Conservation (phyloP, 2,329 filamentous ascomycete genomes). For the Epichloe gansuensis region DNA sequence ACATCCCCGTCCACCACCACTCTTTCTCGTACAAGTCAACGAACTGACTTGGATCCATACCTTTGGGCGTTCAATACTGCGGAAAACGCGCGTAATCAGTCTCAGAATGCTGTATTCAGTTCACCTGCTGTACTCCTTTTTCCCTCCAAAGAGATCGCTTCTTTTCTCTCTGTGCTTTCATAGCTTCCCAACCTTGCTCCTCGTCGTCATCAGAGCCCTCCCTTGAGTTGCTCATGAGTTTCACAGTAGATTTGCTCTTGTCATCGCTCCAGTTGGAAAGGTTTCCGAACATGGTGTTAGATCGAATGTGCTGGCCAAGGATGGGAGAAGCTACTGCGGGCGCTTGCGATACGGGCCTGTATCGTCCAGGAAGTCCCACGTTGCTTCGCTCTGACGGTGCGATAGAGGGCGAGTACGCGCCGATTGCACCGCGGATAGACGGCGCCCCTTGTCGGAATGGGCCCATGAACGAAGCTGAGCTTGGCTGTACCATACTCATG, state of each 20-base stretch:
- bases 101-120: constrained; percentile 34
- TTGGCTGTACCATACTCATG: constrained; percentile 76
- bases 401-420: constrained; percentile 76
- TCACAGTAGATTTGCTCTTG: constrained; percentile 24
- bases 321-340: constrained; percentile 20
- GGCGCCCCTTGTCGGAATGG: constrained; percentile 24
- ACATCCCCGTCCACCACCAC: too few relatives aligned
- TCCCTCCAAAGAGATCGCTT: constrained; percentile 54
- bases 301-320: constrained; percentile 18
- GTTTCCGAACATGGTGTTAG: constrained; percentile 22
- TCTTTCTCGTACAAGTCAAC: too few relatives aligned
- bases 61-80: too few relatives aligned
- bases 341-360: constrained; percentile 72
- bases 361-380: constrained; percentile 76
- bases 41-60: too few relatives aligned
- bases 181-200: constrained; percentile 57
- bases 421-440: constrained; percentile 23
- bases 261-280: constrained; percentile 20
- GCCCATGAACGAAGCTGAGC: constrained; percentile 45
- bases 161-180: constrained; percentile 57
- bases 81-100: not conserved
- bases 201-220: constrained; percentile 44
- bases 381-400: constrained; percentile 94
- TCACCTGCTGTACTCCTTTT: constrained; percentile 41
- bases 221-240: constrained; percentile 26